Base-by-base conservation (phyloP, 345 rosid genomes). In the Crucihimalaya himalaica region DNA sequence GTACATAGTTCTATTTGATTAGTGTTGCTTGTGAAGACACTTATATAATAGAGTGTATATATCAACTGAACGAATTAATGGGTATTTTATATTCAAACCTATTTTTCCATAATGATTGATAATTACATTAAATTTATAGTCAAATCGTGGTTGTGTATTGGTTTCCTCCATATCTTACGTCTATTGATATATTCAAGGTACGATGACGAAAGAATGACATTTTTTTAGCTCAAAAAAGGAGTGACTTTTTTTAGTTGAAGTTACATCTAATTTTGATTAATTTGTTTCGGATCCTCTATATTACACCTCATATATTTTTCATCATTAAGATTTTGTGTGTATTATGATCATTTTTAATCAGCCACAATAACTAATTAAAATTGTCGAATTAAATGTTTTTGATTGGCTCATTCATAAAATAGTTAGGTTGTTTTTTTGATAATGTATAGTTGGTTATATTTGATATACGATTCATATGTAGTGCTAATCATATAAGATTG, bases 191-290 rank as follows among this genome's bases (percentile, higher is more conserved):
- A 62, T 40, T 40, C 39, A 29, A 29, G 32, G 32, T 53, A 27
- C 23, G 19, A 51, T 62, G 62, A 72, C 69, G 62, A 61, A 39
- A 62, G 48, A 61, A 37, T 70, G 74, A 70, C 66, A 27, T 4
- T 27, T 27, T 27, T 27, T 27, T 27, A 4, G 28, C 4, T 0
- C 28, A 27, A 2, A 27, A 27, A 27, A 27, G 28, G 28, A 27
- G 4, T 4, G 28, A 34, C 1, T 7, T 58, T 19, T 18, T 16
- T 27, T 9, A 52, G 25, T 37, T 37, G 62, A 16, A 67, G 12
- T 25, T 67, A 52, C 57, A 31, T 19, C 32, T 32, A 32, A 29
- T 29, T 12, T 46, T 48, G 5, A 12, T 64, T n/a, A 5, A 21
- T 34, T 47, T 50, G 50, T 16, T n/a, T 52, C 50, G 25, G 15